Conservation (phyloP, 2,329 filamentous ascomycete genomes). For the Penicillium frequentans region DNA sequence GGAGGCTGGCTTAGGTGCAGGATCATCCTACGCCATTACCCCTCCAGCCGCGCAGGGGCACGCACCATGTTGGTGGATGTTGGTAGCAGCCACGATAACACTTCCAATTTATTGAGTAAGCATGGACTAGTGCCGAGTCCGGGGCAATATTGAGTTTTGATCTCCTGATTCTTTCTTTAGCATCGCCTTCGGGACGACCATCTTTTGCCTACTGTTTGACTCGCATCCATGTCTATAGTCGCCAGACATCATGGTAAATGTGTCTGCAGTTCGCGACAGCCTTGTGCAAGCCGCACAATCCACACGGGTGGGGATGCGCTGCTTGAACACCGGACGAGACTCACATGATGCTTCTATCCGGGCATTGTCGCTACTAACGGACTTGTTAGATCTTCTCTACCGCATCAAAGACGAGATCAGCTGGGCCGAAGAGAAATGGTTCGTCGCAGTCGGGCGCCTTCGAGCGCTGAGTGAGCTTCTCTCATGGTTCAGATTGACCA, state of each 20-base stretch:
- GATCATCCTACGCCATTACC: neutral
- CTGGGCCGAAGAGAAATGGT: conserved; percentile 25
- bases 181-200: neutral
- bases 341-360: conserved; percentile 25
- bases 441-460: conserved; percentile 20
- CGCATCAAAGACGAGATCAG: conserved; percentile 24
- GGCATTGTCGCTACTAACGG: conserved; percentile 21
- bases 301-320: neutral
- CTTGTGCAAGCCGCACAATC: neutral
- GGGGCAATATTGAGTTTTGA: neutral
- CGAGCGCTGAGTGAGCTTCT: conserved; percentile 22
- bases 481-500: conserved; percentile 20
- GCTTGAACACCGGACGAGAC: conserved; percentile 17
- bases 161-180: neutral
- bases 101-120: neutral
- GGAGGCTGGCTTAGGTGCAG: neutral
- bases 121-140: neutral
- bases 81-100: neutral
- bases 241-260: neutral
- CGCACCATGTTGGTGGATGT: neutral
- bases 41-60: neutral
- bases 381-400: conserved; percentile 25
- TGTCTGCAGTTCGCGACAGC: neutral
- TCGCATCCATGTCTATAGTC: neutral
- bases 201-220: neutral